Evolutionary conservation across 176 grass and related monocot species (phyloP), one percentile per base, ranked within the genome.

Genomic region (Oryza punctata): DNA sequence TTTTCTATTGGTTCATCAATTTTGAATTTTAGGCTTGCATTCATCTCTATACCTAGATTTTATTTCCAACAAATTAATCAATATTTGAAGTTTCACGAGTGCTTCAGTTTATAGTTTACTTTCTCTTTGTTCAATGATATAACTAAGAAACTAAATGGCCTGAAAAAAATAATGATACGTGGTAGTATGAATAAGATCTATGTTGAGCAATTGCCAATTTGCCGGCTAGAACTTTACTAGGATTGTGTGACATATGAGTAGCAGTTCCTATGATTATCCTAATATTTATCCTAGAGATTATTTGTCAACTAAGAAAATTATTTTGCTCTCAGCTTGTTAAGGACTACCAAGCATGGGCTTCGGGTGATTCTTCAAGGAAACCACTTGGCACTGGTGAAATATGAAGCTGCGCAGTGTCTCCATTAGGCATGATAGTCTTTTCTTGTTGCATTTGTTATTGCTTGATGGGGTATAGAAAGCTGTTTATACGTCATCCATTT

Each of bases 331-430:
- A 99, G 96, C 96, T 99, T 84, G 89, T 89, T 81, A 94, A 99
- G 70, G 96, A 96, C 77, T 99, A 99, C 73, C 77, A 91, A 63
- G 89, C 89, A 63, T 99, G 96, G 96, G 96, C 96, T 80, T 96
- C 87, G 3, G 96, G 93, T 67, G 96, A 99, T 82, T 84, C 89
- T 63, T 94, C 93, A 23, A 90, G 96, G 83, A 92, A 90, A 80
- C 93, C 96, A 21, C 91, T 96, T 65, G 93, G 93, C 47, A 99
- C 93, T 3, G 96, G 96, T 27, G 79, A 99, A 99, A 94, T 99
- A 81, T 96, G 90, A 99, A 90, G 78, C 64, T 87, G 27, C 5
- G 2, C 32, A 6, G 5, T 67, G 63, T 32, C 35, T 67, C 14
- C 46, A 40, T 57, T 82, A 81, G 72, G 60, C 21, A 50, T 30